A percentile compares a stretch with the other conserved stretches of the same genome.
phyloP scores from a whole-genome alignment of 2,329 filamentous ascomycete species.

The Fonsecaea multimorphosa region DNA sequence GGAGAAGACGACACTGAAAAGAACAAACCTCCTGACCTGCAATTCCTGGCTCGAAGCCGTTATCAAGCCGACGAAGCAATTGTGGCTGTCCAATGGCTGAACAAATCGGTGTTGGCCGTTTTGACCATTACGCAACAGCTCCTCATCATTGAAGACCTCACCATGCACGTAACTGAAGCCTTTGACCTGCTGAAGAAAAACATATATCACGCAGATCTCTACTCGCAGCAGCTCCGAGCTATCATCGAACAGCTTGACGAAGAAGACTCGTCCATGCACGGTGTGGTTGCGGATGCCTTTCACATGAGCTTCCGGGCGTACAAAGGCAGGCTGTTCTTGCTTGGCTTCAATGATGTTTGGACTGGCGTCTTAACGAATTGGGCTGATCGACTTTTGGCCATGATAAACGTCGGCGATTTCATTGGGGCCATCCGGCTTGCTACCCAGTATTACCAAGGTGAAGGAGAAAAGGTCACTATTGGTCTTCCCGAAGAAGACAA shows the following conservation, averaged over 20 bases:
- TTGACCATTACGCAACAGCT: slow-evolving; percentile 93
- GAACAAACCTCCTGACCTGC: slow-evolving; percentile 77
- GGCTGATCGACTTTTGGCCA: slow-evolving; percentile 88
- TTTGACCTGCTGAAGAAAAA: slow-evolving; percentile 92
- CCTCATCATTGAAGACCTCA: slow-evolving; percentile 87
- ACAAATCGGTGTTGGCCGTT: slow-evolving; percentile 86
- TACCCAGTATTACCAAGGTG: slow-evolving; percentile 88
- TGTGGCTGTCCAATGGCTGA: slow-evolving; percentile 95
- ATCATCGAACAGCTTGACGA: slow-evolving; percentile 90
- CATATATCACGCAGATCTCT: slow-evolving; percentile 89
- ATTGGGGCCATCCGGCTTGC: slow-evolving; percentile 89
- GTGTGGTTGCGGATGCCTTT: slow-evolving; percentile 94
- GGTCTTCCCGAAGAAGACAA: slow-evolving; percentile 84
- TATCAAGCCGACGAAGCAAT: slow-evolving; percentile 97
- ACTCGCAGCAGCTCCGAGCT: slow-evolving; percentile 81
- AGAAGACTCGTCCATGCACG: slow-evolving; percentile 86
- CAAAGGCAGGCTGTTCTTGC: slow-evolving; percentile 87
- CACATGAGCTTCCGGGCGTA: slow-evolving; percentile 98
- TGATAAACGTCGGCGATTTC: slow-evolving; percentile 98
- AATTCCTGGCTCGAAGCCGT: slow-evolving; percentile 80
- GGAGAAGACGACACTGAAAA: slow-evolving; percentile 64
- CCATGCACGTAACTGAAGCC: slow-evolving; percentile 88
- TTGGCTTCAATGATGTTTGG: slow-evolving; percentile 92
- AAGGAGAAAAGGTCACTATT: slow-evolving; percentile 91
- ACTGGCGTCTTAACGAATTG: slow-evolving; percentile 94